Percentiles rank a stretch among this genome's conserved stretches.
Conservation (phyloP, 2,329 filamentous ascomycete species). For the Microcyclospora pomicola region DNA sequence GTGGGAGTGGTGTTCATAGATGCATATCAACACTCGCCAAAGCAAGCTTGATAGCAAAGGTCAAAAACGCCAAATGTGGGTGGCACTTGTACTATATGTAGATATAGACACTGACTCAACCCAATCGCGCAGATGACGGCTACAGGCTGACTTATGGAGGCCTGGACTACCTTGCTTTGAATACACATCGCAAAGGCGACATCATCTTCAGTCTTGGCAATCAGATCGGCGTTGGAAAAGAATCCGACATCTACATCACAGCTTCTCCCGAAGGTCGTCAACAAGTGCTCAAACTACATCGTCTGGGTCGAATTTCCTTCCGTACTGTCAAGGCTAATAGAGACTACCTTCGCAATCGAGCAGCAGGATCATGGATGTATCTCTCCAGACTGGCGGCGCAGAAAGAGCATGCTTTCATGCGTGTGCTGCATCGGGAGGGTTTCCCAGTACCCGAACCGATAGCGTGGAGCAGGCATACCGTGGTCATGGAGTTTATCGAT, state of each 20-base stretch:
- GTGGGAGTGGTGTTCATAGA: constrained; percentile 60
- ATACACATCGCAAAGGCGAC: constrained; percentile 68
- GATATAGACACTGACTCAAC: neutral
- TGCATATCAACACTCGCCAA: constrained; percentile 88
- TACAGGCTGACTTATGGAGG: constrained; percentile 95
- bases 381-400: constrained; percentile 82
- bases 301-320: constrained; percentile 90
- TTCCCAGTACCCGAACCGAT: constrained; percentile 84
- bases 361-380: constrained; percentile 91
- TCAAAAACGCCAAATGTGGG: constrained; percentile 79
- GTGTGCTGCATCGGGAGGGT: constrained; percentile 64
- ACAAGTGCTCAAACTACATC: constrained; percentile 85
- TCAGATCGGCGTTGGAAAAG: constrained; percentile 91
- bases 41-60: constrained; percentile 73
- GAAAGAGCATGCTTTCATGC: constrained; percentile 94
- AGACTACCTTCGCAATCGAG: constrained; percentile 77
- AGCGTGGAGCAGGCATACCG: constrained; percentile 82
- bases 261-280: constrained; percentile 66
- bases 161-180: constrained; percentile 90
- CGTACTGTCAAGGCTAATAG: constrained; percentile 90
- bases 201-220: constrained; percentile 84
- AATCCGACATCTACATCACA: constrained; percentile 92
- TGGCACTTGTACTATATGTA: neutral
- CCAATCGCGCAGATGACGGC: constrained; percentile 54
- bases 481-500: constrained; percentile 90